Percentiles rank a stretch among this genome's conserved stretches.
Conservation (phyloP, 2,329 filamentous ascomycete genomes). For the Ceratocystis lukuohia region DNA sequence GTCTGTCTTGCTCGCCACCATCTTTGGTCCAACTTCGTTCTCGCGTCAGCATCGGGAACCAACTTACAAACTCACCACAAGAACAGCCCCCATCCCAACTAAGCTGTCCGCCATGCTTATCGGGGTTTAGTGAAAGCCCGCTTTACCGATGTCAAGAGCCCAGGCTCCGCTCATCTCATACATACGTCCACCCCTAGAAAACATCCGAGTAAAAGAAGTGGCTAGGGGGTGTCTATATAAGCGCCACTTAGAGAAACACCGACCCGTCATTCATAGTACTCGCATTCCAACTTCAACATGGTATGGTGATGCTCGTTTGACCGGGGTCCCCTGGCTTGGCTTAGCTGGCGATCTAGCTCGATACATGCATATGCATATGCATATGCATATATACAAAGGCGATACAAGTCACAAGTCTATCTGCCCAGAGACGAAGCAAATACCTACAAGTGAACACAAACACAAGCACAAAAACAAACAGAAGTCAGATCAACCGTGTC, state of each 20-base stretch:
- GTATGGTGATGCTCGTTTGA: neutral
- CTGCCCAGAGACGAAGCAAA: neutral
- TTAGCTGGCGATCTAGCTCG: neutral
- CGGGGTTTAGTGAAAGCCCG: slow-evolving; percentile 13
- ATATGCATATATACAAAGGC: neutral
- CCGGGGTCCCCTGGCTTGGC: neutral
- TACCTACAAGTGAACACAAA: neutral
- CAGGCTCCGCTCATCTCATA: slow-evolving; percentile 1
- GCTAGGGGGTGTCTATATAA: neutral
- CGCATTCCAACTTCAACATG: neutral
- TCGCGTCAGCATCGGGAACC: neutral
- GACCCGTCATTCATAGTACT: neutral
- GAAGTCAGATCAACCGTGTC: too few relatives aligned
- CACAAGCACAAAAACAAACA: too few relatives aligned
- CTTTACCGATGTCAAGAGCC: neutral
- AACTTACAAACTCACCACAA: neutral
- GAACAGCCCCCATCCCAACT: neutral
- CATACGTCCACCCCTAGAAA: neutral
- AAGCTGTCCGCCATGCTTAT: neutral
- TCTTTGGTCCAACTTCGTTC: too few relatives aligned
- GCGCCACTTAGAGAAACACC: neutral
- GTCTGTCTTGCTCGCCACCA: neutral
- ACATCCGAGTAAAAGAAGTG: neutral
- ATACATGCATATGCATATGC: neutral
- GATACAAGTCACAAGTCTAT: too few relatives aligned